phyloP scores from a whole-genome alignment of 2,329 filamentous ascomycete species.

The Beauveria rudraprayagi region DNA sequence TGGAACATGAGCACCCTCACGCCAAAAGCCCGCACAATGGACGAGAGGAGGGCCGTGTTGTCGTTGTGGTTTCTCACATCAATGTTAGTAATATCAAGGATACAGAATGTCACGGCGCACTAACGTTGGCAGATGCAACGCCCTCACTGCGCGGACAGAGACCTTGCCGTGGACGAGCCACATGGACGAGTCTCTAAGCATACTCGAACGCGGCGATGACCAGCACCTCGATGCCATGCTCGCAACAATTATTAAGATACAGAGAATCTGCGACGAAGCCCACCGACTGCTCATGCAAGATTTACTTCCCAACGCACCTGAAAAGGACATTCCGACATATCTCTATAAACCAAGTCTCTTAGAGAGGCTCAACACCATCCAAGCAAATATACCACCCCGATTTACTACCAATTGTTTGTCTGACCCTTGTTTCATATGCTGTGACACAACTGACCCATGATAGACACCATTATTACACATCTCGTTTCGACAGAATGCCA shows the following conservation, averaged over 20 bases:
- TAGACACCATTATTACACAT: conserved; percentile 25
- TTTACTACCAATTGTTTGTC: conserved; percentile 22
- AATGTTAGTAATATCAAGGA: conserved; percentile 19
- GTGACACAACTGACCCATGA: not conserved
- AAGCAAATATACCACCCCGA: conserved; percentile 13
- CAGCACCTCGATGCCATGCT: conserved; percentile 42
- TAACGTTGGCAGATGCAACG: conserved; percentile 22
- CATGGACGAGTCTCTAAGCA: conserved; percentile 47
- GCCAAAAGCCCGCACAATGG: conserved; percentile 33
- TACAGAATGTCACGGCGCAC: not conserved
- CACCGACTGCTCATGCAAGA: conserved; percentile 24
- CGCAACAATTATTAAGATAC: conserved; percentile 25
- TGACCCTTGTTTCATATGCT: not conserved
- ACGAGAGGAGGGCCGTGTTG: conserved; percentile 41
- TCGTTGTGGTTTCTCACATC: conserved; percentile 36
- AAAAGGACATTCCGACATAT: conserved; percentile 22
- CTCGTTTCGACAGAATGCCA: conserved; percentile 23
- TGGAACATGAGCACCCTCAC: conserved; percentile 22
- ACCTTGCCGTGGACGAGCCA: conserved; percentile 48
- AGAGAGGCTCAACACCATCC: conserved; percentile 20
- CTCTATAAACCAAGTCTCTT: conserved; percentile 26
- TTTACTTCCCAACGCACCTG: conserved; percentile 19
- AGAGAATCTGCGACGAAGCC: conserved; percentile 33
- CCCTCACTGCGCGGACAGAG: conserved; percentile 39
- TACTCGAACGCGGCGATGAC: conserved; percentile 38